Evolutionary conservation across 108 stramenopile genomes (phyloP), one percentile per base, ranked within the genome.

Genomic region (Nitzschia palea): DNA sequence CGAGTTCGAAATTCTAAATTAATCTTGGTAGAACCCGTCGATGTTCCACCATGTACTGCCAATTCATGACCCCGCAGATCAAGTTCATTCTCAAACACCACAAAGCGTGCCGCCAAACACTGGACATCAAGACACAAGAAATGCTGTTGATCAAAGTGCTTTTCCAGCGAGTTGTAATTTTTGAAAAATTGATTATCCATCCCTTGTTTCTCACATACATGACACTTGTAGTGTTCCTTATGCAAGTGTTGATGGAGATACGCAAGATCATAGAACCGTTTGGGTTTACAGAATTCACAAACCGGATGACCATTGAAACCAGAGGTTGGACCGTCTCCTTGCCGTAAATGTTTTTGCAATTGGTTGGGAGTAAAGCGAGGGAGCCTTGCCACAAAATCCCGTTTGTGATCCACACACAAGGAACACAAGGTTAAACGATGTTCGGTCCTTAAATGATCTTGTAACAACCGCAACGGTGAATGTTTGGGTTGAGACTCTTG

Each of bases 151-250:
- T 90, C 93, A 71, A 96, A 96, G 73, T 96, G 95, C 56, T 60
- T 51, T 64, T 83, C 83, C 40, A 96, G 52, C 12, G 42, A 47
- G 1, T 70, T 37, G 74, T 96, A 96, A 68, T 92, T 76, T 54
- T 84, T 85, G 77, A 94, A 96, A 73, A 81, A 96, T 55, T 93
- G 89, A 79, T 94, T 84, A 22, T 78, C 77, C 65, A 64, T 62
- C 1, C 88, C 91, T 69, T 76, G 68, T 59, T 79, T 81, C 52
- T 94, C 84, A 57, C 95, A 65, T 44, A 96, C 73, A 70, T 88
- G 83, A 67, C 95, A 96, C 60, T 90, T 90, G 74, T 93, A 94
- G 71, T 96, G 95, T 12, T 93, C 87, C 71, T 88, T 79, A 43
- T 91, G 86, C 65, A 96, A 81, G 79, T 96, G 95, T 27, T 79